phyloP scores from a whole-genome alignment of 352 stramenopile genomes.

The Phytopythium boreale region DNA sequence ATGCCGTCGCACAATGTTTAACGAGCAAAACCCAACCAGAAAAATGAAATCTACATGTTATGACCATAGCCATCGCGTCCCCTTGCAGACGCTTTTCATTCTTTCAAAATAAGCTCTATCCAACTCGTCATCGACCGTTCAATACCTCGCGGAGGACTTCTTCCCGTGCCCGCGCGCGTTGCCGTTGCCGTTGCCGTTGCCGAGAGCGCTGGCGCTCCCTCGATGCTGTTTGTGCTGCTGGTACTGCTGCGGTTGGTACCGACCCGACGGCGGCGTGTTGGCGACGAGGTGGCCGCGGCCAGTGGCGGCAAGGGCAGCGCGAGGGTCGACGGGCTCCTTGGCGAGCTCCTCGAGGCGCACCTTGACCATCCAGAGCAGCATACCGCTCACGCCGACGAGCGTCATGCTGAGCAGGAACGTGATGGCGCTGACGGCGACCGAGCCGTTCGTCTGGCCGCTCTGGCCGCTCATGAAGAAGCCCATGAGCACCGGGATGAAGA shows the following conservation, averaged over 20 bases:
- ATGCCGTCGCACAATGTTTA: too few relatives aligned
- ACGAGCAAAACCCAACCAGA: background rate
- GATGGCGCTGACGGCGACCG: slow-evolving; percentile 74
- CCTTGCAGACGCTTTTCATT: background rate
- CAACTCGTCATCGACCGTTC: background rate
- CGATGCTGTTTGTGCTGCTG: background rate
- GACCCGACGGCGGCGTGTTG: background rate
- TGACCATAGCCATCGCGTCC: background rate
- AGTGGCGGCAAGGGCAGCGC: slow-evolving; percentile 29
- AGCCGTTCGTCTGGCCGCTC: slow-evolving; percentile 70
- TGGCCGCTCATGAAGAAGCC: slow-evolving; percentile 86
- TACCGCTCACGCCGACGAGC: slow-evolving; percentile 59
- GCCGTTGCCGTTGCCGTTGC: background rate
- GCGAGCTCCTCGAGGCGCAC: slow-evolving; percentile 51
- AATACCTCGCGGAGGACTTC: background rate
- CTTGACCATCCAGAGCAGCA: slow-evolving; percentile 75
- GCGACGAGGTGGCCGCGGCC: slow-evolving; percentile 9
- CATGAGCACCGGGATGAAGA: slow-evolving; percentile 84
- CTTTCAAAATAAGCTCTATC: background rate
- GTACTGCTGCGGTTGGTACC: background rate
- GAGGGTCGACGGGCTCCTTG: slow-evolving; percentile 27
- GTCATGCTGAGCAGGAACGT: slow-evolving; percentile 71
- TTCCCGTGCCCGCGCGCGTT: background rate
- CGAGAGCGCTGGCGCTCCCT: background rate
- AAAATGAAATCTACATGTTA: background rate